These are phyloP conservation scores for Ophiostoma tasmaniense DNA, from an alignment of 2,329 filamentous ascomycete species.

Conservation along the genomic window DNA sequence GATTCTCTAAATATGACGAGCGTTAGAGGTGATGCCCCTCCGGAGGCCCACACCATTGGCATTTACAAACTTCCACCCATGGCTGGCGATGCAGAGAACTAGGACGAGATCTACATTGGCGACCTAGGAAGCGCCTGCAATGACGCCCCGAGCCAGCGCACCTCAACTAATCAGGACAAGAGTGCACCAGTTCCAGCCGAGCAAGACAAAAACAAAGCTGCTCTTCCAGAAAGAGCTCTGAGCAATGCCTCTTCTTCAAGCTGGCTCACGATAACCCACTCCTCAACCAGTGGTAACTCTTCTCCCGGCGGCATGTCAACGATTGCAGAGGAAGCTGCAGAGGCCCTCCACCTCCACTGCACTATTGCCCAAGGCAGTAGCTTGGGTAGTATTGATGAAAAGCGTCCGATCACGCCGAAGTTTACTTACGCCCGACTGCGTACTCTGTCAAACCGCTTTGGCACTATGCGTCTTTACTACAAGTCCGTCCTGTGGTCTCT, in stretches of 20 bases:
- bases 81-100: slow-evolving; percentile 3
- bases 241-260: background rate
- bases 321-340: background rate
- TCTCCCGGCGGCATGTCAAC: background rate
- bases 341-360: background rate
- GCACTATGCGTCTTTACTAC: slow-evolving; percentile 10
- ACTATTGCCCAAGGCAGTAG: background rate
- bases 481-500: slow-evolving; percentile 21
- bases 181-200: background rate
- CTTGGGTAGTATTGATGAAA: background rate
- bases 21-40: too few species aligned
- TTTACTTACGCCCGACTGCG: background rate
- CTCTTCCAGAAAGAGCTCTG: background rate
- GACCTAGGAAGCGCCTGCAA: background rate
- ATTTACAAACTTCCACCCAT: background rate
- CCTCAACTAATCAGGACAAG: background rate
- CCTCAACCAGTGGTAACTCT: background rate
- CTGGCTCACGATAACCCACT: background rate
- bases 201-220: background rate
- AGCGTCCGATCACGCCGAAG: background rate
- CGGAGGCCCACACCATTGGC: background rate
- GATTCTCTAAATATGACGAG: background rate
- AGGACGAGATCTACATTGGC: slow-evolving; percentile 11
- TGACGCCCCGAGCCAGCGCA: background rate
- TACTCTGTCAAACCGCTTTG: background rate